A percentile compares a stretch with the other conserved stretches of the same genome.
Conservation (phyloP, 2,329 filamentous ascomycete genomes). For the Phoma sp. region DNA sequence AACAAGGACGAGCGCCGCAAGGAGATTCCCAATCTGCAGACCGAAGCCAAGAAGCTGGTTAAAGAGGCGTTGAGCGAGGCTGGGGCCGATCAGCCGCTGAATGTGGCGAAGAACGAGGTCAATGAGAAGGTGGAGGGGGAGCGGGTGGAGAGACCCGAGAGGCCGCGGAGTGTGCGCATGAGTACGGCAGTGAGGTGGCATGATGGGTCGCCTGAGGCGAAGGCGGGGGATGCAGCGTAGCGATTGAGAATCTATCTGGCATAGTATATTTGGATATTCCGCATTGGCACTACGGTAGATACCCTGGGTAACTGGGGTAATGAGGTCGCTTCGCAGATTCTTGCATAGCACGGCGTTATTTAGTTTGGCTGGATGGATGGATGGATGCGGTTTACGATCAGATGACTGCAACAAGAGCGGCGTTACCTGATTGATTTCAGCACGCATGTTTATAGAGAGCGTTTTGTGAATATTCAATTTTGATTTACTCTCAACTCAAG, state of each 20-base stretch:
- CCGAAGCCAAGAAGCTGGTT: constrained; percentile 56
- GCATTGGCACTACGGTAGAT: too few relatives aligned
- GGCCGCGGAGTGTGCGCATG: constrained; percentile 13
- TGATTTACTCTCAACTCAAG: too few relatives aligned
- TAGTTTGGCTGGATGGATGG: too few relatives aligned
- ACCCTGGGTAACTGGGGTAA: constrained; percentile 10
- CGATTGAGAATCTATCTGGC: too few relatives aligned
- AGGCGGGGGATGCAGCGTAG: too few relatives aligned
- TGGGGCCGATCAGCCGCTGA: constrained; percentile 7
- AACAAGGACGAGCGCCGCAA: constrained; percentile 54
- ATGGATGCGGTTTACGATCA: neutral
- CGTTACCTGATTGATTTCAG: too few relatives aligned
- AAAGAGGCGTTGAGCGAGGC: constrained; percentile 39
- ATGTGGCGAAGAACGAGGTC: constrained; percentile 1
- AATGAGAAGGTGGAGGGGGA: neutral
- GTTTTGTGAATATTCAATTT: too few relatives aligned
- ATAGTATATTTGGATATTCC: too few relatives aligned
- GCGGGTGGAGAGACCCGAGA: neutral
- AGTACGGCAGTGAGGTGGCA: constrained; percentile 16
- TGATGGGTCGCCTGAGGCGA: neutral
- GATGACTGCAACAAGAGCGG: neutral
- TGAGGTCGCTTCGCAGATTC: neutral
- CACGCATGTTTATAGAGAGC: too few relatives aligned
- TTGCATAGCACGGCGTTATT: constrained; percentile 8
- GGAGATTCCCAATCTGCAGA: constrained; percentile 52